These are phyloP conservation scores for Trichosporon sp. DNA, from an alignment of 1,284 basidiomycete genomes.

Conservation along the genomic window DNA sequence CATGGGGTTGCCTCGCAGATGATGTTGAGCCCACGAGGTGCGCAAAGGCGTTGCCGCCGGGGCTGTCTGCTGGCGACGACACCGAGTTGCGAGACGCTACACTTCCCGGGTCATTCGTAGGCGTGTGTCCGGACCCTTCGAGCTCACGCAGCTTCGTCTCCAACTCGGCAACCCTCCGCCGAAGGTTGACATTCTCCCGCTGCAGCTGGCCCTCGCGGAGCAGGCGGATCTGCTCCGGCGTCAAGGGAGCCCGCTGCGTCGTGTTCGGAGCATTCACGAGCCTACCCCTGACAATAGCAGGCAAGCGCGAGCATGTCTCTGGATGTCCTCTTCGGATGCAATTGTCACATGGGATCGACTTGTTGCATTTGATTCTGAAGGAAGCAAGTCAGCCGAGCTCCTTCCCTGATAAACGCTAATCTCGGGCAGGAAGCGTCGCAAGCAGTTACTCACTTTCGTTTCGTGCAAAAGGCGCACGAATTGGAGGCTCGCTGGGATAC, in stretches of 20 bases:
- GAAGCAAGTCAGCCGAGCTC: background rate
- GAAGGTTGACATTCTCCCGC: slow-evolving; percentile 20
- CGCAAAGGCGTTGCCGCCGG: slow-evolving; percentile 15
- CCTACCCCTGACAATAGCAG: slow-evolving; percentile 20
- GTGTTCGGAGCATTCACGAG: slow-evolving; percentile 21
- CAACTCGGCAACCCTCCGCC: slow-evolving; percentile 16
- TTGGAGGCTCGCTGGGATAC: slow-evolving; percentile 19
- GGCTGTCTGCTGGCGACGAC: slow-evolving; percentile 9
- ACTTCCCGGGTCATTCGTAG: background rate
- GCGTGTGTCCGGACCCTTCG: background rate
- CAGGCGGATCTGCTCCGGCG: slow-evolving; percentile 20
- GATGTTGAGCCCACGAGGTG: slow-evolving; percentile 11
- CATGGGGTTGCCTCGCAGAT: background rate
- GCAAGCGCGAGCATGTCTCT: slow-evolving; percentile 19
- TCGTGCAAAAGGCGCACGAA: slow-evolving; percentile 22
- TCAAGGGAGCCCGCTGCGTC: slow-evolving; percentile 17
- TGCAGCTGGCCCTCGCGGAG: slow-evolving; percentile 22
- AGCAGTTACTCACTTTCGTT: slow-evolving; percentile 19
- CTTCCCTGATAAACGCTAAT: background rate
- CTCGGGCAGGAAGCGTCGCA: background rate
- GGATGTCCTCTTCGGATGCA: slow-evolving; percentile 22
- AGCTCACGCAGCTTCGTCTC: slow-evolving; percentile 17
- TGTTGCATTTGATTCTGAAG: slow-evolving; percentile 22
- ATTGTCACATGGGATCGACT: slow-evolving; percentile 20
- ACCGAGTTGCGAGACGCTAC: background rate